These are phyloP conservation scores for Neurospora sp. DNA, from an alignment of 495 filamentous ascomycete genomes.

Conservation along the genomic window DNA sequence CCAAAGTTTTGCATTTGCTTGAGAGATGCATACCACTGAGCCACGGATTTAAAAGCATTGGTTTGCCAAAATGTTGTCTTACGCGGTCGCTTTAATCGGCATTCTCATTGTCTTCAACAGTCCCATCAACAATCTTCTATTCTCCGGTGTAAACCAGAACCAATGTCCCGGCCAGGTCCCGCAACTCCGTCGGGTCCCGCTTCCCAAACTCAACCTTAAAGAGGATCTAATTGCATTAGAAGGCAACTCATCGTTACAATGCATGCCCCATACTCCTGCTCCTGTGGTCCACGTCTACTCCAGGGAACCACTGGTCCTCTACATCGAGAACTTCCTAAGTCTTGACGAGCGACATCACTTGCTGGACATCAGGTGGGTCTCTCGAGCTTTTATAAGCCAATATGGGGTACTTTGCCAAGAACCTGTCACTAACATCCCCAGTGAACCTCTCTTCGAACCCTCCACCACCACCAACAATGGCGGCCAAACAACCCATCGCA, in stretches of 20 bases:
- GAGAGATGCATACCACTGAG: background rate
- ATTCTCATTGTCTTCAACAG: conserved; percentile 15
- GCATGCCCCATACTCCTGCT: conserved; percentile 18
- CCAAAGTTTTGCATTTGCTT: background rate
- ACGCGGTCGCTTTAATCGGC: conserved; percentile 15
- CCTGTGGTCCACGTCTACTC: conserved; percentile 29
- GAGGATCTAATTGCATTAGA: conserved; percentile 34
- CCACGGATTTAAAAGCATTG: background rate
- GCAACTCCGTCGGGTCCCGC: conserved; percentile 24
- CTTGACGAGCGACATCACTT: conserved; percentile 26
- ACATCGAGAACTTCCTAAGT: conserved; percentile 34
- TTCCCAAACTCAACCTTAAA: conserved; percentile 24
- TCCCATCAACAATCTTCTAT: conserved; percentile 14
- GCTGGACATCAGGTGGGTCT: conserved; percentile 30
- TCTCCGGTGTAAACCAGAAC: background rate
- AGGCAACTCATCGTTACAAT: conserved; percentile 11
- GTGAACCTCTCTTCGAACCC: conserved; percentile 31
- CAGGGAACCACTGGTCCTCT: conserved; percentile 33
- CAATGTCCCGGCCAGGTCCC: background rate
- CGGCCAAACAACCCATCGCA: conserved; percentile 19
- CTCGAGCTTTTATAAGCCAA: no score
- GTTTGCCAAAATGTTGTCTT: conserved; percentile 15
- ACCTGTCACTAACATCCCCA: conserved; percentile 1
- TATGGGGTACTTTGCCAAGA: no score
- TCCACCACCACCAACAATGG: conserved; percentile 34